phyloP scores from a whole-genome alignment of 108 stramenopile genomes.

The Cyclotella kingstonii region DNA sequence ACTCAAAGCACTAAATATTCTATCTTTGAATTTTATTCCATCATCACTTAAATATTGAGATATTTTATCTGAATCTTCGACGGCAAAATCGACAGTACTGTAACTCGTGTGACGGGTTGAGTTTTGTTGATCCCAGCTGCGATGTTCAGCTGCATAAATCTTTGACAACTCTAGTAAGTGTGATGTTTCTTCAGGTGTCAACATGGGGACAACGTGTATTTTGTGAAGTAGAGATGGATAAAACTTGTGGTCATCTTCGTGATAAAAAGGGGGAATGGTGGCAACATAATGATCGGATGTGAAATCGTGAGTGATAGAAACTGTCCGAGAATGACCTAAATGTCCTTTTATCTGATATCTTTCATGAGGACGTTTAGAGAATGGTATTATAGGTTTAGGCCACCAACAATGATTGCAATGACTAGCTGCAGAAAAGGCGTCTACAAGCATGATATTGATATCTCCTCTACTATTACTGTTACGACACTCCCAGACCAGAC shows the following conservation, averaged over 20 bases:
- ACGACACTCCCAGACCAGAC: too few relatives aligned
- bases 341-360: too few relatives aligned
- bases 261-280: slow-evolving; percentile 38
- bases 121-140: slow-evolving; percentile 62
- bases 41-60: slow-evolving; percentile 41
- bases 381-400: too few relatives aligned
- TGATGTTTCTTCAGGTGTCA: slow-evolving; percentile 49
- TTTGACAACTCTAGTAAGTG: slow-evolving; percentile 45
- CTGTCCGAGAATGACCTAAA: background rate
- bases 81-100: slow-evolving; percentile 69
- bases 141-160: slow-evolving; percentile 44
- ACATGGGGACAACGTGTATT: slow-evolving; percentile 53
- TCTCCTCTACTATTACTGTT: too few relatives aligned
- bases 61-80: slow-evolving; percentile 59
- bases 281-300: slow-evolving; percentile 15
- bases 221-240: slow-evolving; percentile 67
- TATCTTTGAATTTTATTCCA: slow-evolving; percentile 45
- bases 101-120: slow-evolving; percentile 60
- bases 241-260: slow-evolving; percentile 1
- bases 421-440: too few relatives aligned
- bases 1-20: slow-evolving; percentile 46
- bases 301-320: slow-evolving; percentile 2
- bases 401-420: too few relatives aligned
- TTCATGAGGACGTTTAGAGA: too few relatives aligned
- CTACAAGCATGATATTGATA: too few relatives aligned